Evolutionary conservation across 192 early-diverging fungal species (phyloP), one percentile per base, ranked within the genome.

Genomic region (Coemansia sp.): DNA sequence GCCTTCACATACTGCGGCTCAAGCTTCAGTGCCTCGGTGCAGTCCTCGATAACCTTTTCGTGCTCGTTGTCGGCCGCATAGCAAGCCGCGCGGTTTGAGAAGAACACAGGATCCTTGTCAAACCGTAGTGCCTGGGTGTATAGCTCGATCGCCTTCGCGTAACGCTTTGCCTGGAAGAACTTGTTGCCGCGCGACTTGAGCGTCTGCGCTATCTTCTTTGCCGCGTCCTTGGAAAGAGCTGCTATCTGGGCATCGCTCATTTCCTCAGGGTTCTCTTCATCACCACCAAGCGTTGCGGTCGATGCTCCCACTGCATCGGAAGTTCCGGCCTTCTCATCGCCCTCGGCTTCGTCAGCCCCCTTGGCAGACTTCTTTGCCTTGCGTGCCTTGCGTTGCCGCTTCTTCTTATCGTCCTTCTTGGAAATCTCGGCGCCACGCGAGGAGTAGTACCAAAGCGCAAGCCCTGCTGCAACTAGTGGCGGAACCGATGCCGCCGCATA

Each of bases 71-170:
- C 65, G 58, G 93, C 91, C 1, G 89, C 87, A 68, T 92, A 93
- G 77, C 95, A 97, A 9, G 96, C 98, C 16, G 95, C 96, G 40
- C 98, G 91, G 86, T 99, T 99, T 66, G 91, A 91, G 84, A 87
- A 98, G 70, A 91, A 98, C 47, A 99, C 90, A 6, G 95, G 87
- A 75, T 93, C 87, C 42, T 90, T 82, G 43, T 84, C 85, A 65
- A 96, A 90, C 19, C 84, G 86, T 71, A 99, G 91, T 1, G 98
- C 98, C 75, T 92, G 86, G 15, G 93, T 87, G 85, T 99, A 99
- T 18, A 91, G 71, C 59, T 89, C 86, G 57, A 94, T 90, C 9
- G 96, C 97, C 65, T 93, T 92, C 13, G 86, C 66, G 84, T 91
- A 97, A 71, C 92, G 91, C 72, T 89, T 93, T 69, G 86, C 86